A percentile compares a stretch with the other conserved stretches of the same genome.
Conservation (phyloP, 2,329 filamentous ascomycete genomes). For the Rutstroemia sp. region DNA sequence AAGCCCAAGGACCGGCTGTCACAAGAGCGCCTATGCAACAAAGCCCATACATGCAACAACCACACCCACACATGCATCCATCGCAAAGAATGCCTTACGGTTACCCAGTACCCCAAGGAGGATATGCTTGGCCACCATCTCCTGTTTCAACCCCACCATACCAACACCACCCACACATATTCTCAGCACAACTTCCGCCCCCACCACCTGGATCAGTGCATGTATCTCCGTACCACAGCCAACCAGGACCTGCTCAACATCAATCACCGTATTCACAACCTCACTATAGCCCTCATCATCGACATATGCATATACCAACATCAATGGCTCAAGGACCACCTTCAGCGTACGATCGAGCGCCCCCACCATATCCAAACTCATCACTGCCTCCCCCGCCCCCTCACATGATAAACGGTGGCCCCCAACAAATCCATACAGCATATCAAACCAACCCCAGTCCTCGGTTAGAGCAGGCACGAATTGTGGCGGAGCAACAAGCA, state of each 20-base stretch:
- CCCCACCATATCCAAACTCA: constrained; percentile 29
- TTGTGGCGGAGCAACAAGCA: constrained; percentile 29
- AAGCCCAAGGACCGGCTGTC: constrained; percentile 73
- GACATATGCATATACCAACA: constrained; percentile 13
- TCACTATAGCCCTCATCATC: constrained; percentile 24
- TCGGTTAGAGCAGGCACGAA: constrained; percentile 33
- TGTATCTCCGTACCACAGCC: constrained; percentile 25
- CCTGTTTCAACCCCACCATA: constrained; percentile 47
- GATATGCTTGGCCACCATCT: constrained; percentile 48
- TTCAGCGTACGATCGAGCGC: constrained; percentile 29
- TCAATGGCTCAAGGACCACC: constrained; percentile 14
- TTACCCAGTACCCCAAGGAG: constrained; percentile 32
- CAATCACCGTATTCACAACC: constrained; percentile 25
- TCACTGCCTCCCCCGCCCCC: constrained; percentile 28
- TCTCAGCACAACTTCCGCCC: constrained; percentile 33
- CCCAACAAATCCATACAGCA: constrained; percentile 13
- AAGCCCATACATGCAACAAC: constrained; percentile 37
- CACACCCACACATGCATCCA: constrained; percentile 31
- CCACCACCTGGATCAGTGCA: constrained; percentile 28
- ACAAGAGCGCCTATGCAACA: constrained; percentile 64
- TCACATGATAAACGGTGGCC: constrained; percentile 15
- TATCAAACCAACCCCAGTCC: constrained; percentile 32
- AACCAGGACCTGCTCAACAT: constrained; percentile 26
- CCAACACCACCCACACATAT: constrained; percentile 32
- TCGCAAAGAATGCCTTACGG: constrained; percentile 33